Percentiles rank a stretch among this genome's conserved stretches.
Conservation (phyloP, 108 stramenopile species). For the Discostella stelligeroides region DNA sequence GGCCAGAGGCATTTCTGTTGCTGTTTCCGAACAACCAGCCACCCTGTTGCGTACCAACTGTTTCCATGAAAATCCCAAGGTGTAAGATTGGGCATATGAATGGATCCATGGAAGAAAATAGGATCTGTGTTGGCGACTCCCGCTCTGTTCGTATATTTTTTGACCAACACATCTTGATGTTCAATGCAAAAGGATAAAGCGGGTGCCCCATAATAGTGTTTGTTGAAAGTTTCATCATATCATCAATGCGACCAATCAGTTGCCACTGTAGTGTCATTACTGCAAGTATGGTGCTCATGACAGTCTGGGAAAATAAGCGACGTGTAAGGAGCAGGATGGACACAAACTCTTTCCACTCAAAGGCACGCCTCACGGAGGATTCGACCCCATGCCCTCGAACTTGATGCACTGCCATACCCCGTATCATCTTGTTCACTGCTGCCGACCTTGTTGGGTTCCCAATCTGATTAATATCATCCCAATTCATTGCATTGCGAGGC, state of each 20-base stretch:
- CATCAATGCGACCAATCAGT: background rate
- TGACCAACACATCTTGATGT: too few species aligned
- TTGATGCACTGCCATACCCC: background rate
- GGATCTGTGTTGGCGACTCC: too few species aligned
- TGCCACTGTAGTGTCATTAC: background rate
- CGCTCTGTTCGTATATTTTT: too few species aligned
- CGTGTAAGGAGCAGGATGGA: background rate
- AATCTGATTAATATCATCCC: background rate
- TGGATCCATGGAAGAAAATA: too few species aligned
- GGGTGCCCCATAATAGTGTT: background rate
- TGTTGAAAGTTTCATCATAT: background rate
- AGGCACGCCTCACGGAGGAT: background rate
- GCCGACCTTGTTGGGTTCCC: background rate
- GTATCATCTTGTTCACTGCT: background rate
- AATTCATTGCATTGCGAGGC: background rate
- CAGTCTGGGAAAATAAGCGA: background rate
- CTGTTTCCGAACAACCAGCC: too few species aligned
- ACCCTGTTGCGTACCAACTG: too few species aligned
- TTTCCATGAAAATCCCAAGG: too few species aligned
- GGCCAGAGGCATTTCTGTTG: too few species aligned
- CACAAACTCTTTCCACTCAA: constrained; percentile 3
- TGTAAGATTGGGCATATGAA: too few species aligned
- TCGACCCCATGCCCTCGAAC: background rate
- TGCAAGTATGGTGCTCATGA: background rate
- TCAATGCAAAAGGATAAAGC: background rate